A percentile compares a stretch with the other conserved stretches of the same genome.
Conservation (phyloP, 768 basidiomycete genomes). For the Tephrocybe rancida region DNA sequence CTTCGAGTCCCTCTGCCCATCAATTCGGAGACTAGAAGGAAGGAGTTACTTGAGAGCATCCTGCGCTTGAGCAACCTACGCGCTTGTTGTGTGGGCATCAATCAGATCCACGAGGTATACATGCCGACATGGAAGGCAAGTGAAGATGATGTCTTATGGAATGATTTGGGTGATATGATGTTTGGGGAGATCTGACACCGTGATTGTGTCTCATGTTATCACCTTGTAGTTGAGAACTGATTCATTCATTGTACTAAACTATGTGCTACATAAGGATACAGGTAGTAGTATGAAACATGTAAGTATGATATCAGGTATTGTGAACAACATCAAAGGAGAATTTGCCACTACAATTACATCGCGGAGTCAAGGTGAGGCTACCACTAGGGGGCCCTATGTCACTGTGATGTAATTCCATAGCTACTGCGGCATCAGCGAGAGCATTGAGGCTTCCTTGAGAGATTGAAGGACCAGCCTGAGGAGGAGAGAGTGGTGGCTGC, state of each 20-base stretch:
- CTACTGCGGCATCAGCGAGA: constrained; percentile 33
- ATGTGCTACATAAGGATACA: no score
- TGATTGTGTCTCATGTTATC: neutral
- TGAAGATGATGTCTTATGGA: constrained; percentile 3
- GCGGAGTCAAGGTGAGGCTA: no score
- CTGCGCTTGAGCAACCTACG: constrained; percentile 37
- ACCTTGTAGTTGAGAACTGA: no score
- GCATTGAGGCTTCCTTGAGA: constrained; percentile 20
- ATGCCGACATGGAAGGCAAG: constrained; percentile 3
- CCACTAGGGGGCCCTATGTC: no score
- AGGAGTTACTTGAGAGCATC: constrained; percentile 34
- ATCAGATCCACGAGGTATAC: constrained; percentile 41
- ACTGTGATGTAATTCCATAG: constrained; percentile 28
- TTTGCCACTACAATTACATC: no score
- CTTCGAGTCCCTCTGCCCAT: constrained; percentile 43
- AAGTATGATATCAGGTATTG: no score
- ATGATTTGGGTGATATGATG: neutral
- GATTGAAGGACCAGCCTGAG: neutral
- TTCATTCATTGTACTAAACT: no score
- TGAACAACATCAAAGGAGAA: no score
- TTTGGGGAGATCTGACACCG: constrained; percentile 1
- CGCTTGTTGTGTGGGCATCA: constrained; percentile 34
- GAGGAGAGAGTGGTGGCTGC: neutral
- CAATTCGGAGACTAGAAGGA: neutral
- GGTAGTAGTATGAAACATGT: no score